Percentiles rank a stretch among this genome's conserved stretches.
Evolutionary conservation across 2,329 filamentous ascomycete species (phyloP).

Genomic region (Microcyclospora tardicrescens): DNA sequence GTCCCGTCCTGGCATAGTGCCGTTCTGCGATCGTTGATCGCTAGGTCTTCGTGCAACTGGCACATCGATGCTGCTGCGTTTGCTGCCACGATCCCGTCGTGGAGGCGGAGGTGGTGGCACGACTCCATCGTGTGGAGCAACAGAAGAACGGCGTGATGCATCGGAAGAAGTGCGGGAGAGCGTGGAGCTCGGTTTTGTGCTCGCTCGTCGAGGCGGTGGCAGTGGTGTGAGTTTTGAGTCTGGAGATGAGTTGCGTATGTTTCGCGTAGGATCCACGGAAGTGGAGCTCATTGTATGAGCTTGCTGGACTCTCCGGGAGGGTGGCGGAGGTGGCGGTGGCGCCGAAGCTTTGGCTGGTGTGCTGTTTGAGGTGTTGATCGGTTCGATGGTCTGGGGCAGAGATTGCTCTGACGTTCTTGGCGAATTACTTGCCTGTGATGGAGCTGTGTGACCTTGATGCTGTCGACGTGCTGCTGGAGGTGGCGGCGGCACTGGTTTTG

Average conservation of each 20-base stretch:
- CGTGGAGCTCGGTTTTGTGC: constrained; percentile 10
- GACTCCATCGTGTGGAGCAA: neutral
- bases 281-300: neutral
- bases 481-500: constrained; percentile 26
- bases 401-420: constrained; percentile 11
- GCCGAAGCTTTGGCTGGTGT: constrained; percentile 4
- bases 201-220: constrained; percentile 17
- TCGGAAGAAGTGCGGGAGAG: constrained; percentile 9
- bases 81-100: constrained; percentile 11
- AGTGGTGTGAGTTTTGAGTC: constrained; percentile 9
- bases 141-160: constrained; percentile 3
- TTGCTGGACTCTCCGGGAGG: constrained; percentile 13
- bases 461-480: constrained; percentile 38
- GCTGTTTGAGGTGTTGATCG: neutral
- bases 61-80: constrained; percentile 14
- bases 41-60: neutral
- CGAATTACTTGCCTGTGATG: constrained; percentile 12
- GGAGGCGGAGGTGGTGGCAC: constrained; percentile 20
- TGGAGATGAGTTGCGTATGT: neutral
- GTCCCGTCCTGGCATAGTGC: too few species aligned
- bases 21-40: too few species aligned
- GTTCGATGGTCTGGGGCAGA: neutral
- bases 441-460: constrained; percentile 20
- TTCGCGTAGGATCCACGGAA: neutral
- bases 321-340: constrained; percentile 17